Evolutionary conservation across 108 stramenopile genomes (phyloP), one percentile per base, ranked within the genome.

Genomic region (Stephanodiscus minutulus): DNA sequence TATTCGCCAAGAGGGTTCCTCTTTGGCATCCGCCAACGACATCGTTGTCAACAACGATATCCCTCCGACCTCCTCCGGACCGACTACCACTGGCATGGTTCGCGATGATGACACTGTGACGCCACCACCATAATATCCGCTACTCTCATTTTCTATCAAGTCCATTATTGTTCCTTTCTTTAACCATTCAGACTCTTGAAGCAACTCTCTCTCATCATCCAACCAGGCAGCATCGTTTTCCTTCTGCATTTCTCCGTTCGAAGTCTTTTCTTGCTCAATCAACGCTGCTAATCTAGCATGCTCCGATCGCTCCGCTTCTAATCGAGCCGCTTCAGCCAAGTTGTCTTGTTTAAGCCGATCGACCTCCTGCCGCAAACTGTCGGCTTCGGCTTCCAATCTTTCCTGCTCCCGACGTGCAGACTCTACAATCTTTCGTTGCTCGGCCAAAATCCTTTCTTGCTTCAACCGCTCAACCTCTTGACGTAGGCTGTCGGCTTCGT

Each of bases 291-390:
- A 15, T 44, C 43, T 44, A 12, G 13, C 43, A 17, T 13, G 43
- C 43, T 44, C 43, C 13, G 3, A 1, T 15, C 43, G 43, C 15
- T 44, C 43, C 3, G 43, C 13, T 44, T 44, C 15, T 44, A 44
- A 44, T 44, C 43, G 43, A 53, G 52, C 25, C 12, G 20, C 52
- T 53, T 53, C 52, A 25, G 9, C 24, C 52, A 53, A 53, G 52
- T 53, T 27, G 12, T 27, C 52, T 27, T 8, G 25, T 10, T 25
- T 53, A 3, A 53, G 25, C 22, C 15, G 43, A 12, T 44, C 43
- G 1, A 44, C 15, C 15, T 44, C 43, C 3, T 44, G 43, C 13
- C 43, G 43, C 43, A 44, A 17, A 44, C 15, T 13, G 11, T 44
- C 43, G 43, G 43, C 43, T 13, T 15, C 43, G 15, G 43, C 43